Conservation (phyloP, 2,329 filamentous ascomycete species). For the Colletotrichum liriopes region DNA sequence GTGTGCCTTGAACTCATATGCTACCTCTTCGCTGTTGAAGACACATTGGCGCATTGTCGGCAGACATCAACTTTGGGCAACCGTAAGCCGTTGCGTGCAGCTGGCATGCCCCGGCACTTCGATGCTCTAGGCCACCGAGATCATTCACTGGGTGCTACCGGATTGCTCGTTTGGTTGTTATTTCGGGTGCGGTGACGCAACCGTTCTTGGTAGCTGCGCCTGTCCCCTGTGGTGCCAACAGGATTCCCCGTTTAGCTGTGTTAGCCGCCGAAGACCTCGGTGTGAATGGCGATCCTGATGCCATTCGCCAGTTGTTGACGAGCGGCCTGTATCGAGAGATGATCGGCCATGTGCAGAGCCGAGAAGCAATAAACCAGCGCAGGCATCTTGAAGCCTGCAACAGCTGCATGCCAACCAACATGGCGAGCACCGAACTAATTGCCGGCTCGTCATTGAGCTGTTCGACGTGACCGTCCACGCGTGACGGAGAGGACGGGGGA, state of each 20-base stretch:
- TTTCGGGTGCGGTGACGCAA: not conserved
- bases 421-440: conserved; percentile 1
- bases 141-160: not conserved
- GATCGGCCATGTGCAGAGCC: not conserved
- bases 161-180: not conserved
- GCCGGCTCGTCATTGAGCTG: conserved; percentile 8
- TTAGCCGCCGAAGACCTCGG: not conserved
- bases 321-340: not conserved
- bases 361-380: not conserved
- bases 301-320: not conserved
- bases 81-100: not conserved
- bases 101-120: not conserved
- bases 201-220: not conserved
- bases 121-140: not conserved
- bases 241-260: not conserved
- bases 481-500: not conserved
- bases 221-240: not conserved
- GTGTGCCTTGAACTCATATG: not conserved
- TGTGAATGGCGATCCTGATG: not conserved
- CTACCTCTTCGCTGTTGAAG: not conserved
- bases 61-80: not conserved
- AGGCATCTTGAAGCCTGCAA: not conserved
- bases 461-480: not conserved
- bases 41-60: not conserved
- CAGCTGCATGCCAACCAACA: not conserved